Evolutionary conservation across 2,329 filamentous ascomycete species (phyloP).

Genomic region (Elsinoe arachidis): DNA sequence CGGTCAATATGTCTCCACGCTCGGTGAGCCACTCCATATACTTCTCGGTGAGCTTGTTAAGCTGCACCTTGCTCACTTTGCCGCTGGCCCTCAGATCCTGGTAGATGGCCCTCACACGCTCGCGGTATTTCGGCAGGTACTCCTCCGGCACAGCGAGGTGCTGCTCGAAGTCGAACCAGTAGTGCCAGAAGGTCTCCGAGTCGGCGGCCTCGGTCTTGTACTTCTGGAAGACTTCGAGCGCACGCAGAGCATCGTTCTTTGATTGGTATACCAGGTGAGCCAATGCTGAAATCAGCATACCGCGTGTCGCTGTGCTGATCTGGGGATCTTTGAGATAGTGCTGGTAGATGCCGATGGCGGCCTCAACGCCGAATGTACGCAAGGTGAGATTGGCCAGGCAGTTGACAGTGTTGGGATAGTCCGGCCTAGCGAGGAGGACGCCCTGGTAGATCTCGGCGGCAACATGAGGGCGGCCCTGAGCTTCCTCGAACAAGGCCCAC

Average conservation of each 20-base stretch:
- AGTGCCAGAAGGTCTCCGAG: slow-evolving; percentile 81
- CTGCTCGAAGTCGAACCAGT: slow-evolving; percentile 81
- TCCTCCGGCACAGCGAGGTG: slow-evolving; percentile 64
- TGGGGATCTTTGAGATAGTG: slow-evolving; percentile 65
- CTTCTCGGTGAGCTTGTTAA: slow-evolving; percentile 65
- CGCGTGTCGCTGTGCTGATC: slow-evolving; percentile 71
- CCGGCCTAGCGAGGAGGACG: slow-evolving; percentile 66
- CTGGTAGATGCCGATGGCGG: slow-evolving; percentile 76
- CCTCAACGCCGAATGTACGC: slow-evolving; percentile 72
- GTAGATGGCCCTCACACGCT: slow-evolving; percentile 73
- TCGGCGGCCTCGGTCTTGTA: slow-evolving; percentile 78
- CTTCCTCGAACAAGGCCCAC: slow-evolving; percentile 93
- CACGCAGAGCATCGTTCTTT: slow-evolving; percentile 65
- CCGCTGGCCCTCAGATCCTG: slow-evolving; percentile 66
- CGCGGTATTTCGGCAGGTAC: slow-evolving; percentile 55
- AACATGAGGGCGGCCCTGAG: slow-evolving; percentile 63
- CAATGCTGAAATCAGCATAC: slow-evolving; percentile 80
- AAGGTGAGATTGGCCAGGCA: slow-evolving; percentile 81
- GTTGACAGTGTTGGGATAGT: slow-evolving; percentile 77
- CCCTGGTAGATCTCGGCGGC: slow-evolving; percentile 78
- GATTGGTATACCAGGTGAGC: slow-evolving; percentile 79
- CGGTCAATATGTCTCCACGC: slow-evolving; percentile 62
- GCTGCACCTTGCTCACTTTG: slow-evolving; percentile 55
- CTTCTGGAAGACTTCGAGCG: slow-evolving; percentile 71
- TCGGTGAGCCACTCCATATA: slow-evolving; percentile 83